Evolutionary conservation across 2,329 filamentous ascomycete genomes (phyloP).

Genomic region (Verticillium zaregamsianum): DNA sequence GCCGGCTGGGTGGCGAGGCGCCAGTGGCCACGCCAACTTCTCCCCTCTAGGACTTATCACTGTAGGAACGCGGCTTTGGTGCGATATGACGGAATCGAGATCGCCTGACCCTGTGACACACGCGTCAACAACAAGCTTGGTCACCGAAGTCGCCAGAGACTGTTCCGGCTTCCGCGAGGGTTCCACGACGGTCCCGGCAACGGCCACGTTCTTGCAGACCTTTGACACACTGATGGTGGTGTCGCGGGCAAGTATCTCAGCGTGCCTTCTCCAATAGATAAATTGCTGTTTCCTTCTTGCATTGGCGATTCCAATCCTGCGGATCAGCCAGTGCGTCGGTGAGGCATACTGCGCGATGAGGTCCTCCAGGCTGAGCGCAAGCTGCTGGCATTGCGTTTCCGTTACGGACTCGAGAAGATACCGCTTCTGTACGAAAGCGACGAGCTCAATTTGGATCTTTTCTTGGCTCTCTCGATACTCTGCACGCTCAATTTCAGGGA

Average conservation of each 20-base stretch:
- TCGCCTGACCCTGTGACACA: neutral
- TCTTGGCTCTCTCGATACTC: constrained; percentile 4
- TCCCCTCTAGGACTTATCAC: neutral
- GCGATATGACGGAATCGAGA: constrained; percentile 5
- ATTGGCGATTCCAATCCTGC: constrained; percentile 7
- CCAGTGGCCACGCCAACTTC: neutral
- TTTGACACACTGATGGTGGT: neutral
- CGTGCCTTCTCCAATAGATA: constrained; percentile 12
- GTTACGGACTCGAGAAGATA: neutral
- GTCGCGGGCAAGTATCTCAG: constrained; percentile 2
- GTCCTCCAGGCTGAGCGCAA: neutral
- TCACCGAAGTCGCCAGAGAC: constrained; percentile 9
- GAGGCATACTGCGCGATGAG: neutral
- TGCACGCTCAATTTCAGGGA: neutral
- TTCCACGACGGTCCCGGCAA: neutral
- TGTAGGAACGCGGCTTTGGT: constrained; percentile 5
- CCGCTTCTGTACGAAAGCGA: constrained; percentile 5
- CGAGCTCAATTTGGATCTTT: constrained; percentile 2
- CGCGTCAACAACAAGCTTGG: neutral
- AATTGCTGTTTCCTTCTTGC: constrained; percentile 11
- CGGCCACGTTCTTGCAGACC: neutral
- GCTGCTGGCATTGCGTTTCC: neutral
- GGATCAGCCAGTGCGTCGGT: constrained; percentile 9
- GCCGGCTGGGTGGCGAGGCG: neutral
- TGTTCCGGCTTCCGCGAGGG: neutral